Percentiles rank a stretch among this genome's conserved stretches.
These are phyloP conservation scores for Mrakia frigida DNA, from an alignment of 768 basidiomycete genomes.

Conservation along the genomic window DNA sequence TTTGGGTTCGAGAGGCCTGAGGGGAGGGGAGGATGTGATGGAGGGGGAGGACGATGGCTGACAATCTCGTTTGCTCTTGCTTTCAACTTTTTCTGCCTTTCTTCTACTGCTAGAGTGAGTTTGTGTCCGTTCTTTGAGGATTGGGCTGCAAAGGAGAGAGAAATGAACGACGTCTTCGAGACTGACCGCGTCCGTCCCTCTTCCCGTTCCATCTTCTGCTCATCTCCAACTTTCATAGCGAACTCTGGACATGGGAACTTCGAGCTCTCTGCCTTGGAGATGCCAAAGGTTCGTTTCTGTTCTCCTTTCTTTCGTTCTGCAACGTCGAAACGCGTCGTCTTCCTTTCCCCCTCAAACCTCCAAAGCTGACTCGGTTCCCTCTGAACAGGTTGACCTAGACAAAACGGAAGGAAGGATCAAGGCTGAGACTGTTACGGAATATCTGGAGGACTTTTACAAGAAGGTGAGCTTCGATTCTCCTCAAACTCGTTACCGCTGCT, in stretches of 20 bases:
- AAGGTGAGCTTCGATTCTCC: too few species aligned
- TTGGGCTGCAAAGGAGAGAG: too few species aligned
- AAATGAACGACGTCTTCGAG: not conserved
- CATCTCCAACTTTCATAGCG: not conserved
- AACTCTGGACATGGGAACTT: conserved; percentile 8
- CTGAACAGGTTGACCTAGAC: not conserved
- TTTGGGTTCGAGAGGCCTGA: not conserved
- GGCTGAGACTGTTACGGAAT: conserved; percentile 7
- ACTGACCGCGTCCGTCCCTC: not conserved
- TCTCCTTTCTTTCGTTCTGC: too few species aligned
- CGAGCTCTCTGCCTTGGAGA: not conserved
- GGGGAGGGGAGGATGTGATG: not conserved
- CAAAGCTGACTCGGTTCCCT: too few species aligned
- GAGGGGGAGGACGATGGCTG: not conserved
- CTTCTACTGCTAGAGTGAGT: too few species aligned
- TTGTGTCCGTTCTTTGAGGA: too few species aligned
- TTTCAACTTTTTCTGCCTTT: not conserved
- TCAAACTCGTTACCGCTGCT: too few species aligned
- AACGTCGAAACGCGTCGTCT: too few species aligned
- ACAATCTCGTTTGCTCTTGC: not conserved
- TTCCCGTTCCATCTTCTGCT: not conserved
- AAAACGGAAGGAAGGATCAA: conserved; percentile 12
- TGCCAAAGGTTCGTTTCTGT: too few species aligned
- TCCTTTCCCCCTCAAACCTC: too few species aligned
- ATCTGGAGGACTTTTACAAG: conserved; percentile 9